Base-by-base conservation (phyloP, 2,329 filamentous ascomycete species). In the Bipolaris bicolor region DNA sequence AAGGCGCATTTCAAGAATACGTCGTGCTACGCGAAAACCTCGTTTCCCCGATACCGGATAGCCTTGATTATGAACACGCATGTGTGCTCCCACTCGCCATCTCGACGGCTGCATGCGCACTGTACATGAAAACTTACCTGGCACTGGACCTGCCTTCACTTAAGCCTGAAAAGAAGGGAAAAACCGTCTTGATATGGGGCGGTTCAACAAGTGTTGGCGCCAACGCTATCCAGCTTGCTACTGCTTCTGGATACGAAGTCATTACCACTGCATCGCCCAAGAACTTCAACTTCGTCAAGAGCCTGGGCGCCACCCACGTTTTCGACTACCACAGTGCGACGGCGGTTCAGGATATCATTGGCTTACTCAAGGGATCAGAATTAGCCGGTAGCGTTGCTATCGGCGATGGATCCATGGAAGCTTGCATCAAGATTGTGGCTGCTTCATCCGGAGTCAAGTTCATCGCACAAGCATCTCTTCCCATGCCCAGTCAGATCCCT, bases 281-380 rank as follows among this genome's bases (percentile, higher is more conserved):
- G 36, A 83, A 83, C 65, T 80, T 79, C 62, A 72, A 77, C 3
- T 76, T 81, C 18, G 73, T 81, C 3, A 78, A 77, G 52, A 64
- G 60, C 1, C 71, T 82, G 9, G 83, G 83, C 11, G 82, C 82
- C 1, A 73, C 71, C 45, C 68, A 72, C 48, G 77, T 75, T 2
- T 82, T 84, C 64, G 81, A 85, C 67, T 85, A 85, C 72, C 73
- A 74, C 20, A n/a, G 22, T 22, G 11, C 26, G 74, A 75, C 74
- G 10, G 41, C 55, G 3, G 67, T 74, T 24, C 60, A 70, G 5
- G 70, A 78, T 13, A 69, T 78, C n/a, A 69, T 77, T 16, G 53
- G 54, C 4, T 67, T 69, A 3, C 61, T 79, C 54, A 69, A 76
- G 50, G 70, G 69, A 3, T 70, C 69, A 37, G 67, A 71, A 15